Base-by-base conservation (phyloP, 73 alveolate genomes). In the Breviolum minutum region DNA sequence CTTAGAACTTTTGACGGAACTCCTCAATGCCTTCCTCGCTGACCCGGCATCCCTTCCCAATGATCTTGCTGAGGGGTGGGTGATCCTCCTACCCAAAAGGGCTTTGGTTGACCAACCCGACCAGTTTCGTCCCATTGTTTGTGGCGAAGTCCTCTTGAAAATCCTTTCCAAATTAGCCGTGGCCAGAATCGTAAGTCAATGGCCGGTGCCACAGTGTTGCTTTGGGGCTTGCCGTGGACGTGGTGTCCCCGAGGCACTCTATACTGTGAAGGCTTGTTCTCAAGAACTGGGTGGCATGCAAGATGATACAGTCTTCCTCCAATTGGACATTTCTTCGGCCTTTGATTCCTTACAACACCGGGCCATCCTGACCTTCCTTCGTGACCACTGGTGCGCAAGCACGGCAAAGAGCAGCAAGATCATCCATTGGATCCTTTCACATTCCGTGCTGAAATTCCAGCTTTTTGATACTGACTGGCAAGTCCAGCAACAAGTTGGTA, bases 161-260 rank as follows among this genome's bases (percentile, higher is more conserved):
- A 54, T 85, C 17, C n/a, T 62, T 11, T n/a, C 94, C 27, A 54
- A 62, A 61, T 27, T 85, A 76, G 68, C 77, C 61, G 63, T 62
- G n/a, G 54, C 24, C 17, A 4, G 92, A 32, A 22, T 48, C 32
- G 8, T 6, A 1, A 48, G 40, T n/a, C 5, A 40, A 13, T 85
- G 94, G 79, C 61, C 60, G 17, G 32, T 66, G 11, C 94, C 94
- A 16, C 27, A 85, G 60, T 85, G 71, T 60, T 61, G 94, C 27
- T 85, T 85, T 85, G 94, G 94, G 26, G 7, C 79, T 3, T 40
- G 24, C 24, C 17, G 76, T 48, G 54, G 77, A 20, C 76, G 93
- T 12, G 93, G 93, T 7, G 54, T 85, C 62, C 71, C 94, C 61
- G 94, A 85, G 14, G 94, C 94, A 10, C 30, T 66, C 24, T 85